These are phyloP conservation scores for Rhynchosporium secalis DNA, from an alignment of 2,329 filamentous ascomycete genomes.

Conservation along the genomic window DNA sequence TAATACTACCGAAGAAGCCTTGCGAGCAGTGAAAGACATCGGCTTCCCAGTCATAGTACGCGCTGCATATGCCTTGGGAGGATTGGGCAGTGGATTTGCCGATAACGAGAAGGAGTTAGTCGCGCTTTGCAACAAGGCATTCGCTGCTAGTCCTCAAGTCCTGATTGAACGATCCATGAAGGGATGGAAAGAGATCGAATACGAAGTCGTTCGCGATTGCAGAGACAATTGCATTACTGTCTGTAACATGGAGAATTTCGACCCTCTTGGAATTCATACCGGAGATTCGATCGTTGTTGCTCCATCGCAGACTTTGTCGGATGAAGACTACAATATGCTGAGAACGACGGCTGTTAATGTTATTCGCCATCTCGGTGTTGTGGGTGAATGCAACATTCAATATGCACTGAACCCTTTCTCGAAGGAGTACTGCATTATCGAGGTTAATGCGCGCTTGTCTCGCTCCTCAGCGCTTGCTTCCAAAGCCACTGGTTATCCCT, in stretches of 20 bases:
- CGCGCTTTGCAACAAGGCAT: conserved; percentile 90
- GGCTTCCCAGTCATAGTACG: conserved; percentile 96
- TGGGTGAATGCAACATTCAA: conserved; percentile 99
- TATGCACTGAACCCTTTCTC: conserved; percentile 96
- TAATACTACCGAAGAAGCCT: conserved; percentile 82
- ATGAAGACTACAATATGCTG: conserved; percentile 99
- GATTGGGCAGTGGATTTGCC: conserved; percentile 92
- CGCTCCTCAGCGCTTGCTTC: conserved; percentile 93
- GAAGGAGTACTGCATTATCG: conserved; percentile 97
- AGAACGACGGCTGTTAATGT: conserved; percentile 96
- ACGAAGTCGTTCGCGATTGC: conserved; percentile 93
- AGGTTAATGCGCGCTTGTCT: conserved; percentile 95
- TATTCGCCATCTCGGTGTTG: conserved; percentile 93
- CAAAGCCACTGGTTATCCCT: conserved; percentile 93
- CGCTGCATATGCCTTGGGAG: conserved; percentile 93
- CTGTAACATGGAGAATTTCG: conserved; percentile 99
- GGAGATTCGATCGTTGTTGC: conserved; percentile 98
- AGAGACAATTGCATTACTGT: conserved; percentile 99
- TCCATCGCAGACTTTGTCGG: conserved; percentile 92
- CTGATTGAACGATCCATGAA: conserved; percentile 99
- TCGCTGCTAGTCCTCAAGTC: conserved; percentile 92
- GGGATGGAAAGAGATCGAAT: conserved; percentile 99
- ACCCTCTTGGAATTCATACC: conserved; percentile 95
- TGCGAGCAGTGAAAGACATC: conserved; percentile 85
- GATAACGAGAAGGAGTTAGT: conserved; percentile 80